phyloP scores from a whole-genome alignment of 73 alveolate species.

The Paramecium primaurelia region DNA sequence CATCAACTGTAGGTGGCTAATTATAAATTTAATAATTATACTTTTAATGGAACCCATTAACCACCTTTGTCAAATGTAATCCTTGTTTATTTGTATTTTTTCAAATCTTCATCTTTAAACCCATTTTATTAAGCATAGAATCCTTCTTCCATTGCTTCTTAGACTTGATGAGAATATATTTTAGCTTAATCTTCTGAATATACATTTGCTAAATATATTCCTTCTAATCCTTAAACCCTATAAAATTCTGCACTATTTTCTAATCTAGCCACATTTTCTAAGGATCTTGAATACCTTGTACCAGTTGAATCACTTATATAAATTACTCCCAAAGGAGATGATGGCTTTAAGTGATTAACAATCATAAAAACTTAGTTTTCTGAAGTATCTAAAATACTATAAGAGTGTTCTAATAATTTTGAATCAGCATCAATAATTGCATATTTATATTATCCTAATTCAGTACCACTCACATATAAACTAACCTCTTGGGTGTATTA shows the following conservation, averaged over 20 bases:
- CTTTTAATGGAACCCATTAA: slow-evolving; percentile 73
- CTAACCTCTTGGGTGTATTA: slow-evolving; percentile 67
- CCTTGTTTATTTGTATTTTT: slow-evolving; percentile 68
- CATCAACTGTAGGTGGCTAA: slow-evolving; percentile 66
- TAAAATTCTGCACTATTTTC: slow-evolving; percentile 69
- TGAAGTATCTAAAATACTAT: slow-evolving; percentile 84
- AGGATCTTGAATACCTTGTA: slow-evolving; percentile 70
- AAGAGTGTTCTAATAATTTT: slow-evolving; percentile 65
- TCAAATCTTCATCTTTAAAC: slow-evolving; percentile 54
- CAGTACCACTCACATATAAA: slow-evolving; percentile 65
- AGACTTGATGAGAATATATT: not conserved
- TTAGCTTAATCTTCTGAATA: slow-evolving; percentile 43
- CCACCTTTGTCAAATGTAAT: slow-evolving; percentile 95
- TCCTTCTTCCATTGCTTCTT: not conserved
- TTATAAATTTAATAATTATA: not conserved
- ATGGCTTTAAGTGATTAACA: slow-evolving; percentile 68
- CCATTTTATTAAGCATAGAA: slow-evolving; percentile 3
- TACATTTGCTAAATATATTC: slow-evolving; percentile 58
- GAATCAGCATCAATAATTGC: slow-evolving; percentile 6
- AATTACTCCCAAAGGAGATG: slow-evolving; percentile 71
- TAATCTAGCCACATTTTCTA: slow-evolving; percentile 75
- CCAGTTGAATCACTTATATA: slow-evolving; percentile 88
- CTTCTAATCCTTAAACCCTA: slow-evolving; percentile 59
- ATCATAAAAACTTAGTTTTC: slow-evolving; percentile 81
- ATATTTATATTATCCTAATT: not conserved